Evolutionary conservation across 2,329 filamentous ascomycete species (phyloP), one percentile per base, ranked within the genome.

Genomic region (Escovopsis weberi): DNA sequence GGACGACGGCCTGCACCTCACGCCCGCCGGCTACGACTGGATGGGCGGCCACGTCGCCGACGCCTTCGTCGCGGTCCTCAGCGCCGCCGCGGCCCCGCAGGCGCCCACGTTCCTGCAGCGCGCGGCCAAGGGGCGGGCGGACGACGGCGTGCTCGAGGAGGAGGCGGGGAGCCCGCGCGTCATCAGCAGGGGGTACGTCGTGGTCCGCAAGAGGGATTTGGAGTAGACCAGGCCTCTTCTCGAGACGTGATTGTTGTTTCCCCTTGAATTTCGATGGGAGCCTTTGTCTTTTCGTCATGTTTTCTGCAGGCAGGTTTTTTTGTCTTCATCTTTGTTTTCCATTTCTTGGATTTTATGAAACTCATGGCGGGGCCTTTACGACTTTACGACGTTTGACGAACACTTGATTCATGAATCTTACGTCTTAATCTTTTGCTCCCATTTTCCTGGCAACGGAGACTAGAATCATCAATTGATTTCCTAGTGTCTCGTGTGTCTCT

Each of bases 1-100:
- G 74, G 67, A 76, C 48, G 78, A 82, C 57, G 67, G 66, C 15
- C 48, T 81, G 19, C 78, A 82, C 58, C 63, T 80, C 9, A 72
- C 69, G 0, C 56, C 62, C 0, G 65, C 62, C 6, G 78, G 78
- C 7, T 82, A 82, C 60, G 68, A 79, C 52, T 61, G 73, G 51
- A 74, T 82, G 64, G 78, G 78, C 2, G 62, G 67, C 34, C 64
- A 70, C 44, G 63, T 82, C 40, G 77, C 69, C 38, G 64, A 69
- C 23, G 65, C 60, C 28, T 56, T 82, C 9, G 60, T 74, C 38
- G 61, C 65, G 28, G 59, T 78, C 34, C 50, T 70, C 38, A 57
- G 61, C 32, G 52, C 59, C 18, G 57, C 55, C 4, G 51, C 52
- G 23, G 11, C 28, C 37, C 38, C 23, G 6, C 38, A 40, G 38